Conservation (phyloP, 2,329 filamentous ascomycete genomes). For the Cordyceps cateniannulata region DNA sequence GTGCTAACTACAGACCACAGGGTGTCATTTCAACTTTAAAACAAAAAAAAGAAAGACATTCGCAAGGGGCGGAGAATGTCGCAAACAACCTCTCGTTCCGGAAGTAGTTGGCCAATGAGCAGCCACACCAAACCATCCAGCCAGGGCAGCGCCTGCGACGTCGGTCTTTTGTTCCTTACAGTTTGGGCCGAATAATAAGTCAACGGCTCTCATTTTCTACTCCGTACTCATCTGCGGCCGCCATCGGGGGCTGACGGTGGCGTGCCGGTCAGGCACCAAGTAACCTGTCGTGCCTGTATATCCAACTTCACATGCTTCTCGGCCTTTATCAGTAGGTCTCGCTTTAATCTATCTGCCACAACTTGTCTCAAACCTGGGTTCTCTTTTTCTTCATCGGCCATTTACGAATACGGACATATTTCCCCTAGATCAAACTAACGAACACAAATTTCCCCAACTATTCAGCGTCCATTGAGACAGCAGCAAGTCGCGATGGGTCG, state of each 20-base stretch:
- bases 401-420: not conserved
- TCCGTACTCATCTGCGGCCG: not conserved
- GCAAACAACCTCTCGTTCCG: not conserved
- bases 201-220: not conserved
- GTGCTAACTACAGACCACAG: too few relatives aligned
- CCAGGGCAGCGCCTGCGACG: not conserved
- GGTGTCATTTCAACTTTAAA: not conserved
- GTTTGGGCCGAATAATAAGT: not conserved
- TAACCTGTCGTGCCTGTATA: too few relatives aligned
- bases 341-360: not conserved
- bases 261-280: conserved; percentile 2
- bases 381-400: not conserved
- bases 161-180: not conserved
- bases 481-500: not conserved
- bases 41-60: not conserved
- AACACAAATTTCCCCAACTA: not conserved
- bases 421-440: not conserved
- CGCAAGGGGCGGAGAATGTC: not conserved
- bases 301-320: conserved; percentile 5
- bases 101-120: not conserved
- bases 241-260: not conserved
- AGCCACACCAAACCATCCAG: not conserved
- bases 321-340: not conserved
- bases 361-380: not conserved
- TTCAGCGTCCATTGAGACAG: not conserved